Conservation (phyloP, 768 basidiomycete species). For the Gloeostereum incarnatum region DNA sequence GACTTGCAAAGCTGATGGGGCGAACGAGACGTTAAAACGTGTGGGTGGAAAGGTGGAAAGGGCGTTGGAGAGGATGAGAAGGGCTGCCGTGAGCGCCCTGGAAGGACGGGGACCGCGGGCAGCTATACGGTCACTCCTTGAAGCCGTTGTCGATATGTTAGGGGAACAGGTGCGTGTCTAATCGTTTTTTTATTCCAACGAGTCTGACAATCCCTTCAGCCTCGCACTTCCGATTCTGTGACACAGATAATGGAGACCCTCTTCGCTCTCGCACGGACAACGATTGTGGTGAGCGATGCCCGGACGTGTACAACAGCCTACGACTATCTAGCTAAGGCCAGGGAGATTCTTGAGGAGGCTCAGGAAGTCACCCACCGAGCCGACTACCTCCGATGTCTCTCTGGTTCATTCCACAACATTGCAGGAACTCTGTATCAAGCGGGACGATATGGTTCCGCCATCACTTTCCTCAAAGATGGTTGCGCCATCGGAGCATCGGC, state of each 20-base stretch:
- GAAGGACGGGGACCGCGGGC: conserved; percentile 19
- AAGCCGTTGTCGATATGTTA: conserved; percentile 22
- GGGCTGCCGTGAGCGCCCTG: conserved; percentile 36
- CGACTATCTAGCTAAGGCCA: conserved; percentile 35
- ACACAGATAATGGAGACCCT: conserved; percentile 44
- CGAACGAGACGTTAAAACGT: conserved; percentile 25
- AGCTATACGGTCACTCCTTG: conserved; percentile 21
- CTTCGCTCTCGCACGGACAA: conserved; percentile 42
- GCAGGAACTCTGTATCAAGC: conserved; percentile 66
- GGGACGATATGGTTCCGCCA: conserved; percentile 47
- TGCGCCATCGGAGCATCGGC: conserved; percentile 47
- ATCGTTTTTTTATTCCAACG: conserved; percentile 5
- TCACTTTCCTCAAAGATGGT: conserved; percentile 57
- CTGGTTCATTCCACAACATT: conserved; percentile 62
- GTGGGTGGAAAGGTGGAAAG: conserved; percentile 46
- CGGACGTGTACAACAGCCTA: conserved; percentile 38
- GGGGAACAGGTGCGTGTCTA: conserved; percentile 21
- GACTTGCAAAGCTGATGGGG: conserved; percentile 8
- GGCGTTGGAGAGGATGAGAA: conserved; percentile 49
- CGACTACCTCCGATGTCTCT: conserved; percentile 60
- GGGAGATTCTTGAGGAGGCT: conserved; percentile 20
- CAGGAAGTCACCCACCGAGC: conserved; percentile 14
- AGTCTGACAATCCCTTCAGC: background rate
- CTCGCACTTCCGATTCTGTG: conserved; percentile 10
- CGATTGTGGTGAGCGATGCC: conserved; percentile 27